These are phyloP conservation scores for Scedosporium aurantiacum DNA, from an alignment of 2,329 filamentous ascomycete species.

Conservation along the genomic window DNA sequence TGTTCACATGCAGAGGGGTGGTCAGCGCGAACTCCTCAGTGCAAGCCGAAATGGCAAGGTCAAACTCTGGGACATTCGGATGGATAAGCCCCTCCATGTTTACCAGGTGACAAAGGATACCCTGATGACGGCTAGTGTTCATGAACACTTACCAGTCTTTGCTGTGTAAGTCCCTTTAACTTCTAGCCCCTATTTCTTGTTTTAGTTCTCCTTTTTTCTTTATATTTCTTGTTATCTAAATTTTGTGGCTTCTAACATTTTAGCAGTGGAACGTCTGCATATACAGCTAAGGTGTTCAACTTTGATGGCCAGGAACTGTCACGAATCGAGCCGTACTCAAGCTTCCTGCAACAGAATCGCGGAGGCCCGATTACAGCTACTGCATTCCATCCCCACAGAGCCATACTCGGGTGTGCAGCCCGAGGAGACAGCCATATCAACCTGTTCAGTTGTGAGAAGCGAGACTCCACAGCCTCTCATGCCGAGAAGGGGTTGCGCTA, in stretches of 20 bases:
- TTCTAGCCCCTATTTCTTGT: constrained; percentile 1
- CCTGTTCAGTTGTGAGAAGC: constrained; percentile 61
- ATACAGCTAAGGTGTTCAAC: constrained; percentile 87
- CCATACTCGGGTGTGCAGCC: constrained; percentile 80
- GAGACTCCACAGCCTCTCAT: constrained; percentile 16
- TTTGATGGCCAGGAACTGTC: constrained; percentile 71
- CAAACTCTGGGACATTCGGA: constrained; percentile 90
- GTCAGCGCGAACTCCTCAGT: constrained; percentile 79
- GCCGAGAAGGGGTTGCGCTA: neutral
- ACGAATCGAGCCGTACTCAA: constrained; percentile 79
- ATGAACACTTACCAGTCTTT: constrained; percentile 95
- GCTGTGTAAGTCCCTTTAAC: constrained; percentile 56
- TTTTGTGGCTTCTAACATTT: neutral
- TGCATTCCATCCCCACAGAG: constrained; percentile 89
- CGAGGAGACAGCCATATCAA: constrained; percentile 85
- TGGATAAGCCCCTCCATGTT: constrained; percentile 64
- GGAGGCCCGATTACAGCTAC: constrained; percentile 76
- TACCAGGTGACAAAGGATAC: constrained; percentile 67
- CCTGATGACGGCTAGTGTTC: constrained; percentile 76
- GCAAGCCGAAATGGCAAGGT: constrained; percentile 90
- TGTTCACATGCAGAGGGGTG: constrained; percentile 92
- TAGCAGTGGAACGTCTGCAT: constrained; percentile 70
- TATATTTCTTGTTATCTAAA: neutral
- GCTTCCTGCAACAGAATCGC: constrained; percentile 72
- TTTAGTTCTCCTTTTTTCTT: neutral